phyloP scores from a whole-genome alignment of 805 yeast genomes.

The Sungouiozyma ichnusensis region DNA sequence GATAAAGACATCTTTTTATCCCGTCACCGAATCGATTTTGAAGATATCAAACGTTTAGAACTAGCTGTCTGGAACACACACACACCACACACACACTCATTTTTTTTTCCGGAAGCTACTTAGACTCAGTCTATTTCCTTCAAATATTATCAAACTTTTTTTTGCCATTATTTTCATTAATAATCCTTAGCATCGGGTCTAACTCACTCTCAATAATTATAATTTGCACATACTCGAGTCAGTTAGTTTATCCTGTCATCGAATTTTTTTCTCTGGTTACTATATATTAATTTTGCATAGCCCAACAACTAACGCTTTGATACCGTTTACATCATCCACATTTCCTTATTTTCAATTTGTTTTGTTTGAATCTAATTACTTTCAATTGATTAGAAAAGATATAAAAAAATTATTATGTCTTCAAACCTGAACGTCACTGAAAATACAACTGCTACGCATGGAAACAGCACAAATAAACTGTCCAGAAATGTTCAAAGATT shows the following conservation, averaged over 20 bases:
- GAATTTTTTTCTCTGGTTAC: not conserved
- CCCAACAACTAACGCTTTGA: too few species aligned
- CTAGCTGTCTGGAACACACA: not conserved
- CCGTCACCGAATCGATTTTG: not conserved
- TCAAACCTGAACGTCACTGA: conserved; percentile 3
- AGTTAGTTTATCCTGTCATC: not conserved
- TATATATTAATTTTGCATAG: not conserved
- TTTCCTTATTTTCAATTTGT: too few species aligned
- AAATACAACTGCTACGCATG: not conserved
- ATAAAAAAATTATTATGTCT: conserved; percentile 1
- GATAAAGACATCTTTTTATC: not conserved
- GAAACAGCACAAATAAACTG: conserved; percentile 8
- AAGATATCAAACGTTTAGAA: not conserved
- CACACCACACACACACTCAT: too few species aligned
- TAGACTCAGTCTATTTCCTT: not conserved
- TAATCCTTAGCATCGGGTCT: not conserved
- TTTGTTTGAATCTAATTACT: too few species aligned
- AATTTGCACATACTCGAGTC: not conserved
- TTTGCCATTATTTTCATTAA: not conserved
- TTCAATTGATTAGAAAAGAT: too few species aligned
- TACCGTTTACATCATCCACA: too few species aligned
- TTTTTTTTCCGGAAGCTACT: not conserved
- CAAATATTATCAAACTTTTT: not conserved
- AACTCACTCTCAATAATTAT: too few species aligned
- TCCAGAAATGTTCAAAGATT: conserved; percentile 22